A percentile compares a stretch with the other conserved stretches of the same genome.
Evolutionary conservation across 371 early-diverging fungal genomes (phyloP).

Genomic region (Rhizopus delemar): DNA sequence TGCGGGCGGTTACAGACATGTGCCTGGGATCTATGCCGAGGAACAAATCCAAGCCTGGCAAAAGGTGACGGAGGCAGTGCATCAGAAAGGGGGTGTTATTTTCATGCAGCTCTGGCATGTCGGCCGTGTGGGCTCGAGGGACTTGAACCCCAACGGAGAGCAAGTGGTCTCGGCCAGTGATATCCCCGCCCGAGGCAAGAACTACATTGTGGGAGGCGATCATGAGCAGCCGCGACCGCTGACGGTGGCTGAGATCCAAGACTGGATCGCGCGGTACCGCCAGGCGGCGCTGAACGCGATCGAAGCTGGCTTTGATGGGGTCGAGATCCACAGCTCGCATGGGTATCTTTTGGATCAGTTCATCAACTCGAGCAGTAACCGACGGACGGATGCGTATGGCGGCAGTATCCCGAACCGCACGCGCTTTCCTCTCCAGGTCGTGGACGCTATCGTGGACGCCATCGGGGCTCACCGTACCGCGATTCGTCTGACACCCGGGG

Average conservation of each 20-base stretch:
- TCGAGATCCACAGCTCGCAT: conserved; percentile 73
- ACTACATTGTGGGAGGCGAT: not conserved
- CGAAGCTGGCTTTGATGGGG: conserved; percentile 64
- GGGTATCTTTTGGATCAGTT: conserved; percentile 71
- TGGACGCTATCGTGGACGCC: conserved; percentile 48
- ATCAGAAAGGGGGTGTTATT: conserved; percentile 53
- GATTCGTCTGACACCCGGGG: conserved; percentile 27
- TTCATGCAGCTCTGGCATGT: conserved; percentile 59
- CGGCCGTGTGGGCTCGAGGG: conserved; percentile 21
- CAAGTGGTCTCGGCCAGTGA: conserved; percentile 16
- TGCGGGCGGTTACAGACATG: conserved; percentile 36
- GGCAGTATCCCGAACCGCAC: conserved; percentile 74
- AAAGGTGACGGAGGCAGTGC: conserved; percentile 56
- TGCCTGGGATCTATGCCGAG: conserved; percentile 46
- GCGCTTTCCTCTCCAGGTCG: conserved; percentile 63
- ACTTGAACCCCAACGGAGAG: conserved; percentile 10
- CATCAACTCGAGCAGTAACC: conserved; percentile 55
- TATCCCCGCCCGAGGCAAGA: conserved; percentile 7
- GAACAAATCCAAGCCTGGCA: conserved; percentile 61
- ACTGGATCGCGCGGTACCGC: conserved; percentile 58
- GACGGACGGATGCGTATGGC: conserved; percentile 59
- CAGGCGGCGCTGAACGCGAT: conserved; percentile 46
- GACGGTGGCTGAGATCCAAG: conserved; percentile 61
- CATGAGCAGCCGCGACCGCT: conserved; percentile 48
- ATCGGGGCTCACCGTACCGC: conserved; percentile 28